Evolutionary conservation across 1,284 basidiomycete genomes (phyloP), one percentile per base, ranked within the genome.

Genomic region (Naganishia sp.): DNA sequence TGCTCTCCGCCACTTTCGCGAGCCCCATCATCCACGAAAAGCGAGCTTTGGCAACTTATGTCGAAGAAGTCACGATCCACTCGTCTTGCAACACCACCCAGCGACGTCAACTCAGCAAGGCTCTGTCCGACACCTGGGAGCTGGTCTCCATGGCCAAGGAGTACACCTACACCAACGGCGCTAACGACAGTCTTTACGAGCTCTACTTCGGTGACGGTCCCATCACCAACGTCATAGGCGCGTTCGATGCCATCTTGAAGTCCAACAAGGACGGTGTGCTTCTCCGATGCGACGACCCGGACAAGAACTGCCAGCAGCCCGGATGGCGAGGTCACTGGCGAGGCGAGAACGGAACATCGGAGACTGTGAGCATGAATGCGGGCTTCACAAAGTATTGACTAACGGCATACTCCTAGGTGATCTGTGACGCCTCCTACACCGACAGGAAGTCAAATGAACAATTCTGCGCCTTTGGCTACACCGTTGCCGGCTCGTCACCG

Each of bases 251-350:
- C 10, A 61, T 81, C n/a, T 65, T 80, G 52, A 55, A 56, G 36
- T 63, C 63, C 7, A 75, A 78, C 74, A 79, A 80, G 71, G 55
- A 72, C 9, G 77, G 75, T 21, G 74, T 77, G 3, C 23, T 77
- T 1, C 55, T 80, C 42, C 73, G 80, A 56, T 82, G 81, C 68
- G 80, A 82, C 67, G 71, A 82, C 70, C 70, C 73, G 15, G 81
- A 82, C 53, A 73, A 73, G 49, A 75, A 75, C 70, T 77, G 76
- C 61, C 64, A 67, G 28, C 74, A 75, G 25, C 63, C 70, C 31
- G 78, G 75, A 1, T 81, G 76, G 76, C 68, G 72, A 55, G 81
- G 81, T 5, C 81, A 82, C 72, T 81, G 78, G 78, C 72, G 81
- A 52, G 81, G 80, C 21, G 71, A 75, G 63, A 81, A 82, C 64